Conservation (phyloP, 1,284 basidiomycete species). For the Ceratobasidium sp. region DNA sequence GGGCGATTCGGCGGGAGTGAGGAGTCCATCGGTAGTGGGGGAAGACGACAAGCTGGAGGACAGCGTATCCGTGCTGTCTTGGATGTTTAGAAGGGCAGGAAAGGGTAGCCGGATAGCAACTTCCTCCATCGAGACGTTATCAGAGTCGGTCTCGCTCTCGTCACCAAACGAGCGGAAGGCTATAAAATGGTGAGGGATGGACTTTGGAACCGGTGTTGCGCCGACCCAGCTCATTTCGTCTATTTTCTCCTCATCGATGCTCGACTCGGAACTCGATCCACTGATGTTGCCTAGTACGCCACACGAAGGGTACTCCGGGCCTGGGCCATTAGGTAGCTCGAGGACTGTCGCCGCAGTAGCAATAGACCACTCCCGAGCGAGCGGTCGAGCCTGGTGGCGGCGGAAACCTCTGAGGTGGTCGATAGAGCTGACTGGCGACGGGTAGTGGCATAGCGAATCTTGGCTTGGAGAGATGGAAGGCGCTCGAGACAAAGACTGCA, state of each 20-base stretch:
- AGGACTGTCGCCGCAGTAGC: conserved; percentile 27
- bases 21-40: background rate
- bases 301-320: conserved; percentile 14
- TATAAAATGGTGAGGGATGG: background rate
- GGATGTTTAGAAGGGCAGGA: background rate
- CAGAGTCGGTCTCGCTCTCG: conserved; percentile 30
- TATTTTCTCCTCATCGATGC: background rate
- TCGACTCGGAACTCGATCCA: conserved; percentile 14
- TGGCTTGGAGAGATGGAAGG: background rate
- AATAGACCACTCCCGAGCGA: conserved; percentile 15
- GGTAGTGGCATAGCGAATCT: conserved; percentile 13
- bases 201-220: background rate
- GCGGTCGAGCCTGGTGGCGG: background rate
- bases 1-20: background rate
- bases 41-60: background rate
- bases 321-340: conserved; percentile 34
- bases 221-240: conserved; percentile 30
- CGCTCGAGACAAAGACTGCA: background rate
- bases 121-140: conserved; percentile 19
- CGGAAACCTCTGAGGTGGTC: background rate
- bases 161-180: conserved; percentile 13
- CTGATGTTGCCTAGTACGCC: background rate
- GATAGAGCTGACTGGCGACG: background rate
- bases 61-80: conserved; percentile 5
- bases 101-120: background rate